Conservation (phyloP, 2,329 filamentous ascomycete genomes). For the Fusarium siculi region DNA sequence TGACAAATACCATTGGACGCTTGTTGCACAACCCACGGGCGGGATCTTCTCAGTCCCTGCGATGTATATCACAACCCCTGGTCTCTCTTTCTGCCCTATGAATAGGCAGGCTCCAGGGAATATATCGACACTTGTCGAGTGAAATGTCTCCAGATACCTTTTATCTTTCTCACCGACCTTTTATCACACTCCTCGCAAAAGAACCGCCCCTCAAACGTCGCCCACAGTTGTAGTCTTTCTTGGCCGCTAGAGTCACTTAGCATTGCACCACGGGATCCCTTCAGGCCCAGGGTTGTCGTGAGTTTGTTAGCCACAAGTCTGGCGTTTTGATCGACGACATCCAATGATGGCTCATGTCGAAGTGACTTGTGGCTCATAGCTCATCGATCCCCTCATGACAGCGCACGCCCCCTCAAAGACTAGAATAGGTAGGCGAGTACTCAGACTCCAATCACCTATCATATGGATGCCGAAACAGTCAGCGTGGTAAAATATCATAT, state of each 20-base stretch:
- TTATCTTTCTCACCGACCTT: constrained; percentile 23
- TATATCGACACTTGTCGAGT: neutral
- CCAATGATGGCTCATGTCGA: constrained; percentile 32
- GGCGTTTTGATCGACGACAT: constrained; percentile 4
- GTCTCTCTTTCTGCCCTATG: neutral
- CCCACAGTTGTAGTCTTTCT: constrained; percentile 1
- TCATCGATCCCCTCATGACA: constrained; percentile 37
- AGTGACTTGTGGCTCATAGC: constrained; percentile 44
- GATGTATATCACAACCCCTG: constrained; percentile 7
- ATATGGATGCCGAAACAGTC: constrained; percentile 28
- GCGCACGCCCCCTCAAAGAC: constrained; percentile 29
- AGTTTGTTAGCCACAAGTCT: constrained; percentile 6
- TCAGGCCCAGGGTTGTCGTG: neutral
- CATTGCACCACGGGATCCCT: constrained; percentile 17
- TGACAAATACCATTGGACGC: constrained; percentile 36
- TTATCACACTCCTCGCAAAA: constrained; percentile 9
- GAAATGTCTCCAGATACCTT: neutral
- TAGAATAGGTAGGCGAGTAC: neutral
- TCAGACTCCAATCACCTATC: neutral
- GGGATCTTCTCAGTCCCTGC: constrained; percentile 3
- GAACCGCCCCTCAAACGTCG: constrained; percentile 6
- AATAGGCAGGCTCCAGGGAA: neutral
- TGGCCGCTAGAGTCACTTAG: constrained; percentile 18
- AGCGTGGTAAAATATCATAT: constrained; percentile 1
- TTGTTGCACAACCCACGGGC: constrained; percentile 20